A percentile compares a stretch with the other conserved stretches of the same genome.
Evolutionary conservation across 805 yeast genomes (phyloP).

Genomic region (Lachancea lanzarotensis): DNA sequence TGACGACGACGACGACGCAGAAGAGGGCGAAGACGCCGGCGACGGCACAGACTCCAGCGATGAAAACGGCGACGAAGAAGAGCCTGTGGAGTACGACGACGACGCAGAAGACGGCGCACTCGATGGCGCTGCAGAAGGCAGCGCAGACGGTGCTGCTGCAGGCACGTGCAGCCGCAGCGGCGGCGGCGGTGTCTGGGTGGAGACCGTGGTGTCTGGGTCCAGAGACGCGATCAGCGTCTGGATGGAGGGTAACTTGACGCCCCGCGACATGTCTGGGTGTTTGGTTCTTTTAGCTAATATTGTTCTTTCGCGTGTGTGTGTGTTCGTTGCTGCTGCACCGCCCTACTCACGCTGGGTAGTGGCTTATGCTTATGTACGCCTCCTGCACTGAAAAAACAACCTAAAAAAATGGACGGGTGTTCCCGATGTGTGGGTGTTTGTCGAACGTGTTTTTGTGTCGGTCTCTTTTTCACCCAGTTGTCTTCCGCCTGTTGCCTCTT

Average conservation of each 20-base stretch:
- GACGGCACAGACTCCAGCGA: not conserved
- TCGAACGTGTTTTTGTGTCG: no score
- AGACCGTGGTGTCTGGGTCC: slow-evolving; percentile 1
- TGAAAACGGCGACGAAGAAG: not conserved
- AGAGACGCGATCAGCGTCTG: slow-evolving; percentile 7
- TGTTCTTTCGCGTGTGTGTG: not conserved
- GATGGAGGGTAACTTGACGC: slow-evolving; percentile 7
- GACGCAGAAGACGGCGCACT: not conserved
- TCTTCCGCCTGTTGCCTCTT: no score
- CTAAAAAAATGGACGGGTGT: no score
- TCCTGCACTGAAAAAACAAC: no score
- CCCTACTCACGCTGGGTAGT: no score
- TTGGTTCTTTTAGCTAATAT: no score
- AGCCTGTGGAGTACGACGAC: not conserved
- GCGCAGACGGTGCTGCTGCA: not conserved
- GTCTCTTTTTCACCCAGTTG: no score
- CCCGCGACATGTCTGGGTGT: not conserved
- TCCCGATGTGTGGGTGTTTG: no score
- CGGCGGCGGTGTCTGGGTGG: not conserved
- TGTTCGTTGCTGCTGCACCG: not conserved
- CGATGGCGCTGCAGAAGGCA: not conserved
- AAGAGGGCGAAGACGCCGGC: not conserved
- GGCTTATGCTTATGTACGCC: no score
- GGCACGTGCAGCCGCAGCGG: not conserved
- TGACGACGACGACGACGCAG: not conserved